phyloP scores from a whole-genome alignment of 1,284 basidiomycete genomes.

The Cutaneotrichosporon arboriforme region DNA sequence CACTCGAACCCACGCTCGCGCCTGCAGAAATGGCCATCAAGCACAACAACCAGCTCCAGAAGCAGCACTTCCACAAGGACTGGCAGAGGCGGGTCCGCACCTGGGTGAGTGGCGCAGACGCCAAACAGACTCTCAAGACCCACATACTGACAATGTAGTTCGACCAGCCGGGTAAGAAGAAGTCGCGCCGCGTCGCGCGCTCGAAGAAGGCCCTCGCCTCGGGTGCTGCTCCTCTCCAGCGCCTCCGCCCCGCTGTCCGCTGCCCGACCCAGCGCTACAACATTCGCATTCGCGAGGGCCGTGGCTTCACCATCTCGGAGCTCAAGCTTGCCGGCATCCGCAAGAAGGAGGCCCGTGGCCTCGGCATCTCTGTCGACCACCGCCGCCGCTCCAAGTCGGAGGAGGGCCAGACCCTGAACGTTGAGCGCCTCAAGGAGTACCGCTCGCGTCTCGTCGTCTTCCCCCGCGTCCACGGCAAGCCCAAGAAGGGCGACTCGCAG shows the following conservation, averaged over 20 bases:
- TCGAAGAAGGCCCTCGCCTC: constrained; percentile 85
- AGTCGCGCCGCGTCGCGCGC: constrained; percentile 88
- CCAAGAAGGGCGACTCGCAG: constrained; percentile 91
- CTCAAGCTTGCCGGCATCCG: constrained; percentile 95
- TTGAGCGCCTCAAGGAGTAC: constrained; percentile 93
- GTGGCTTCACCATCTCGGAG: constrained; percentile 92
- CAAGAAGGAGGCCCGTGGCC: constrained; percentile 84
- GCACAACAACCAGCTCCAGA: constrained; percentile 63
- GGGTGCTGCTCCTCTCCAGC: constrained; percentile 84
- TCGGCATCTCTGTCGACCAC: constrained; percentile 97
- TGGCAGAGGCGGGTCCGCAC: constrained; percentile 57
- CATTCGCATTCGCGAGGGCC: constrained; percentile 93
- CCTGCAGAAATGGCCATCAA: constrained; percentile 19
- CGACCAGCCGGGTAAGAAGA: constrained; percentile 97
- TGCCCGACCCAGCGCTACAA: constrained; percentile 98
- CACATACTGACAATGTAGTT: constrained; percentile 71
- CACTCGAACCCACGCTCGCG: background rate
- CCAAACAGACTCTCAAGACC: no score
- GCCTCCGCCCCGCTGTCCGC: constrained; percentile 95
- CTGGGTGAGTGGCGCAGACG: constrained; percentile 30
- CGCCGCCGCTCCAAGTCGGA: constrained; percentile 94
- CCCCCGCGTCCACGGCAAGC: constrained; percentile 92
- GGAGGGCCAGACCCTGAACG: constrained; percentile 94
- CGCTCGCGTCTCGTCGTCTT: constrained; percentile 73
- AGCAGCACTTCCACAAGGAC: constrained; percentile 98